Base-by-base conservation (phyloP, 2,329 filamentous ascomycete genomes). In the Cryphonectria naterciae region DNA sequence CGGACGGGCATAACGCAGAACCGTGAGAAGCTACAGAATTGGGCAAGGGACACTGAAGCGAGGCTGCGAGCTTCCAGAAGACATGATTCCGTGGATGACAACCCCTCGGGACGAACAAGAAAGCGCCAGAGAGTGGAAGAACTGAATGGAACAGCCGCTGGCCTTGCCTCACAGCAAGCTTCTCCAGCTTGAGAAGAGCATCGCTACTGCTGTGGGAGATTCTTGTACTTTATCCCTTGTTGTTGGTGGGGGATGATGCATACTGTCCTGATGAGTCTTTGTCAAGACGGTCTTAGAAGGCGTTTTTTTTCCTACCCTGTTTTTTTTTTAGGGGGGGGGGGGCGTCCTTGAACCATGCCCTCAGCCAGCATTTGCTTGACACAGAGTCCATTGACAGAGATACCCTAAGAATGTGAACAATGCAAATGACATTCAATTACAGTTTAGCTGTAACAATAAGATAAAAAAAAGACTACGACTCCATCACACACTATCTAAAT, bases 71-170 rank as follows among this genome's bases (percentile, higher is more conserved):
- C 37, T 10, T 13, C n/a, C 32, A n/a, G 10, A 25, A 70, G 65
- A 19, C 65, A 65, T 65, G 43, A n/a, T 39, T 22, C 54, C 19
- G 32, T 43, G 11, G 7, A 56, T 3, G 58, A 70, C n/a, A 61
- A 68, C 10, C 46, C 32, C 28, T 35, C 43, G 10, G 52, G 35
- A 10, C 68, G 37, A 22, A 39, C 39, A 13, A 62, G 56, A 4
- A 70, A 72, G 61, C 70, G 63, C 19, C 56, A 43, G 35, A 69
- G 70, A 46, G 41, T 69, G 15, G 70, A 69, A 25, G 67, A 46
- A 6, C 32, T 52, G 32, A 69, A 64, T 22, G 61, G 67, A 41
- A 46, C 58, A 32, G 69, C 37, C 2, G 65, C 68, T 49, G 66
- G 69, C 32, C 62, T 49, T 49, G 52, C 46, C 35, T 60, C 28